These are phyloP conservation scores for Diaporthe citri DNA, from an alignment of 2,329 filamentous ascomycete genomes.

Conservation along the genomic window DNA sequence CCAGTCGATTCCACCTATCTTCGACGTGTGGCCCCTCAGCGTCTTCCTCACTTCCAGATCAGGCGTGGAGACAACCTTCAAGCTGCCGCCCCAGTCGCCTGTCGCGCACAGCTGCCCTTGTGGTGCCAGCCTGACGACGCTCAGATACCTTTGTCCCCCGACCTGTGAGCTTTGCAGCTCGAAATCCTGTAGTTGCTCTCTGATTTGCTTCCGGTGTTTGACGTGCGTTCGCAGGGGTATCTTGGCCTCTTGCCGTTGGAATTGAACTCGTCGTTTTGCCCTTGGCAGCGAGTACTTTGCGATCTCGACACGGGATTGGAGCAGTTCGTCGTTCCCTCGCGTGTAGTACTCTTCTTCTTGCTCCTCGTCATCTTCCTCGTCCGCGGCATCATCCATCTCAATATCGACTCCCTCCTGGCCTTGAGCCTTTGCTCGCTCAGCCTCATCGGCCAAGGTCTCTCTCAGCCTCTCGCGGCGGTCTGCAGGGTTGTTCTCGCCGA, in stretches of 20 bases:
- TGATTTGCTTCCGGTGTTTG: constrained; percentile 90
- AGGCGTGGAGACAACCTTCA: constrained; percentile 88
- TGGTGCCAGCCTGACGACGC: constrained; percentile 91
- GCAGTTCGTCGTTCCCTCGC: constrained; percentile 78
- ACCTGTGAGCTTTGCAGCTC: constrained; percentile 95
- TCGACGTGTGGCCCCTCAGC: constrained; percentile 87
- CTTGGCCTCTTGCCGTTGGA: constrained; percentile 83
- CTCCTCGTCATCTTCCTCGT: constrained; percentile 75
- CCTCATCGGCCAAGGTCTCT: constrained; percentile 80
- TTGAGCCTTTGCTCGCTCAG: constrained; percentile 69
- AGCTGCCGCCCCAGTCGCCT: constrained; percentile 92
- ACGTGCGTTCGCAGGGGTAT: constrained; percentile 92
- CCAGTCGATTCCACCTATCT: constrained; percentile 93
- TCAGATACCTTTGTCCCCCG: constrained; percentile 89
- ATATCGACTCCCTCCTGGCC: constrained; percentile 66
- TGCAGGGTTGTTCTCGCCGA: constrained; percentile 83
- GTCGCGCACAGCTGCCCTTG: constrained; percentile 86
- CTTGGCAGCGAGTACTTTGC: constrained; percentile 86
- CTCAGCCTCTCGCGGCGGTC: constrained; percentile 90
- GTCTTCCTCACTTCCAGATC: constrained; percentile 81
- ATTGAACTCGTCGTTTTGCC: constrained; percentile 80
- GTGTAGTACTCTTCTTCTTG: constrained; percentile 97
- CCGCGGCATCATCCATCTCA: constrained; percentile 69
- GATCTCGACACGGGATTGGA: constrained; percentile 83
- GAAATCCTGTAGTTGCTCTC: constrained; percentile 84